A percentile compares a stretch with the other conserved stretches of the same genome.
These are phyloP conservation scores for Astragalus membranaceus DNA, from an alignment of 306 rosid species.

Conservation along the genomic window DNA sequence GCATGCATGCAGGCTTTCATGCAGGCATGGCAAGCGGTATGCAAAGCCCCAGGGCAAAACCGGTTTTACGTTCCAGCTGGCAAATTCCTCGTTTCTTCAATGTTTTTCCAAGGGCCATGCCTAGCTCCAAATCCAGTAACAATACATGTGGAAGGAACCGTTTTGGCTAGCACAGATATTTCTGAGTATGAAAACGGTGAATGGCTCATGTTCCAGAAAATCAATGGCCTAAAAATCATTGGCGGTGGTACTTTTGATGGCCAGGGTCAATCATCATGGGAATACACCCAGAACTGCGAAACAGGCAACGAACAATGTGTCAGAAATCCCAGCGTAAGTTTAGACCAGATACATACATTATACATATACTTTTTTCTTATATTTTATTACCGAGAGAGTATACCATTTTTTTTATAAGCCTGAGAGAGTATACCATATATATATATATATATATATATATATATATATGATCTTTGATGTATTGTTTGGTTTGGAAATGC, in stretches of 20 bases:
- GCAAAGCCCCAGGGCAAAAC: slow-evolving; percentile 29
- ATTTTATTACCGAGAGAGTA: no score
- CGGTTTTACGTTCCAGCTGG: slow-evolving; percentile 57
- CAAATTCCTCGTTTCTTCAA: slow-evolving; percentile 32
- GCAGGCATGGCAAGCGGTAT: slow-evolving; percentile 53
- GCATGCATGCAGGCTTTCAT: slow-evolving; percentile 48
- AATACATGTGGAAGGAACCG: slow-evolving; percentile 47
- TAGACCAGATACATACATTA: no score
- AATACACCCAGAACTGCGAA: slow-evolving; percentile 29
- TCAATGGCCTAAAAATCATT: slow-evolving; percentile 40
- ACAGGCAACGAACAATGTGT: neutral
- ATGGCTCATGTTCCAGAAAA: slow-evolving; percentile 55
- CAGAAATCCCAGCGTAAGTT: slow-evolving; percentile 59
- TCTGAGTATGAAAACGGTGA: slow-evolving; percentile 28
- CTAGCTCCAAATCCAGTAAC: slow-evolving; percentile 26
- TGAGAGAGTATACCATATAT: no score
- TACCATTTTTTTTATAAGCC: no score
- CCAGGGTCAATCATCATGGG: slow-evolving; percentile 52
- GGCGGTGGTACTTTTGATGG: slow-evolving; percentile 77
- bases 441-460: no score
- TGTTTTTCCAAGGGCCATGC: slow-evolving; percentile 72
- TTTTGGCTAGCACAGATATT: slow-evolving; percentile 47
- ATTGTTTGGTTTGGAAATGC: neutral
- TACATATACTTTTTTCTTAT: no score
- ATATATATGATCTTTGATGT: no score